Evolutionary conservation across 768 basidiomycete genomes (phyloP), one percentile per base, ranked within the genome.

Genomic region (Lentinus tigrinus): DNA sequence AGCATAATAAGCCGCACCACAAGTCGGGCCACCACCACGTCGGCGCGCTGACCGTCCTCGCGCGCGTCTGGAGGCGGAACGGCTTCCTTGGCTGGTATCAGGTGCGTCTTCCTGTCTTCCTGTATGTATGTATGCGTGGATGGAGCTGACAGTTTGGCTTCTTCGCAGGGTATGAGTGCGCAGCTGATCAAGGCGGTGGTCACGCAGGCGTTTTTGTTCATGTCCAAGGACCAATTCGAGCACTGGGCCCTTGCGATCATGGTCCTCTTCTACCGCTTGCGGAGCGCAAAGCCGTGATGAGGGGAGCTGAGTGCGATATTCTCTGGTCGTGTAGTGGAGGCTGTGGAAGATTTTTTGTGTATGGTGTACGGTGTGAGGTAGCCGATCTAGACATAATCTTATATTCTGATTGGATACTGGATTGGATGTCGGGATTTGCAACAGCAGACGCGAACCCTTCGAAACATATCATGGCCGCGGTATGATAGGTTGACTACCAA

Each of bases 211-310:
- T 79, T 99, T 62, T 75, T 98, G 52, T 99, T 99, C 78, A 89
- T 96, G 77, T 92, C 94, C 62, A 99, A 99, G 74, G 96, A 98
- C 67, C 91, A 95, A 68, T 95, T 99, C 66, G 97, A 99, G 70
- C 84, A 83, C 4, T 96, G 89, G 83, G 87, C 93, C 1, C 76
- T 93, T 54, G 73, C 80, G 13, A 81, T 95, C 58, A 85, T 92
- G 78, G 71, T 85, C 23, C 58, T 88, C 40, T 74, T 64, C 19
- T 69, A 58, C 34, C 54, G 59, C 8, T 37, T 67, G 17, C 63
- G 57, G 31, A 31, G 31, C 7, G 11, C 31, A 11, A 11, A 6
- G 31, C 31, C 31, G 31, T 31, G 31, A 31, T 6, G 31, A 31
- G 31, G 31, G 6, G 31, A 31, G 31, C 6, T 11, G 31, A n/a